Percentiles rank a stretch among this genome's conserved stretches.
These are phyloP conservation scores for Clarireedia paspali DNA, from an alignment of 2,329 filamentous ascomycete genomes.

Conservation along the genomic window DNA sequence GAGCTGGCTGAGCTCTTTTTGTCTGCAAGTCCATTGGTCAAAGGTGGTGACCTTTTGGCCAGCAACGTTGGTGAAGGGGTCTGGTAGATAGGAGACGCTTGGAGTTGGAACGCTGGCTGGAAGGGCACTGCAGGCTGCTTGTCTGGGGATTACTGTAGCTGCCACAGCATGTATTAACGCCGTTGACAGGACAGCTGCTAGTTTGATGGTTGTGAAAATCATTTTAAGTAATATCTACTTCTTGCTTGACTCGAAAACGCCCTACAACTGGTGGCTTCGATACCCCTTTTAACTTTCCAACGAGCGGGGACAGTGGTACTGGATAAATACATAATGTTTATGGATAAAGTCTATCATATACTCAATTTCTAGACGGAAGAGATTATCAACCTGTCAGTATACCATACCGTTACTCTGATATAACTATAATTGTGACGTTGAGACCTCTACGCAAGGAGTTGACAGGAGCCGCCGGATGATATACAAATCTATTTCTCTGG, in stretches of 20 bases:
- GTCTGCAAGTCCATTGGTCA: constrained; percentile 41
- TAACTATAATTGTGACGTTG: too few species aligned
- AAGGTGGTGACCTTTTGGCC: constrained; percentile 38
- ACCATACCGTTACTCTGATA: too few species aligned
- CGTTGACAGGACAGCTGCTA: background rate
- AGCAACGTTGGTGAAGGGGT: constrained; percentile 40
- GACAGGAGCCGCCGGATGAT: background rate
- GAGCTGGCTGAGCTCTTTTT: constrained; percentile 39
- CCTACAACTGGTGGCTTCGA: background rate
- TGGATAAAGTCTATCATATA: background rate
- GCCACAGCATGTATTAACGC: background rate
- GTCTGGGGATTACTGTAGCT: background rate
- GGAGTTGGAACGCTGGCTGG: constrained; percentile 10
- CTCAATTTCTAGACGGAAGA: background rate
- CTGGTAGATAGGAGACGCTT: constrained; percentile 22
- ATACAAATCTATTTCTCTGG: background rate
- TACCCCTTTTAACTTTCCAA: background rate
- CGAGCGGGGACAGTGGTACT: background rate
- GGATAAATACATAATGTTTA: background rate
- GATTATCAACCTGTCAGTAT: background rate
- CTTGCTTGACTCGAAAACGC: background rate
- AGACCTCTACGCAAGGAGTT: background rate
- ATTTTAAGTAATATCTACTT: background rate
- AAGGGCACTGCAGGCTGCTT: constrained; percentile 10
- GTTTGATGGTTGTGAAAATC: background rate